These are phyloP conservation scores for Aspergillus sparsus DNA, from an alignment of 495 filamentous ascomycete genomes.

Conservation along the genomic window DNA sequence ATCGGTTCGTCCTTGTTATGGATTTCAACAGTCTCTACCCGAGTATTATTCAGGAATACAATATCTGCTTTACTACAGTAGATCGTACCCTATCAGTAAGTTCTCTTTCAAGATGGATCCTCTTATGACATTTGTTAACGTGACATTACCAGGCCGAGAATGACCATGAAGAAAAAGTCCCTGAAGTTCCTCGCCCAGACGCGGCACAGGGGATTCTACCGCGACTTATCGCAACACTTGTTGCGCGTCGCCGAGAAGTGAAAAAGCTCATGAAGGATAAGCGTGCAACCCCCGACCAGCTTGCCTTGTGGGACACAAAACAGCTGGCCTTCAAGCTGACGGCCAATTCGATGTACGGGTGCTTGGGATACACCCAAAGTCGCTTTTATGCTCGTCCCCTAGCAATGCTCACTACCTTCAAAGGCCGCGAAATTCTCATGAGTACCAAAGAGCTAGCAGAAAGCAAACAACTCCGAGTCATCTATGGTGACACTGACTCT, in stretches of 20 bases:
- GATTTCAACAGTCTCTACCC: conserved; percentile 99
- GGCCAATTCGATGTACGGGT: conserved; percentile 99
- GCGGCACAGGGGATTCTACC: conserved; percentile 82
- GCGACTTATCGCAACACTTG: conserved; percentile 84
- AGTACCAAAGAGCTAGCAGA: conserved; percentile 95
- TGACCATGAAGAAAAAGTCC: conserved; percentile 71
- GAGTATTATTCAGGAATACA: conserved; percentile 98
- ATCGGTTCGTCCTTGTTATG: conserved; percentile 97
- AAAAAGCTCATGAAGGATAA: conserved; percentile 97
- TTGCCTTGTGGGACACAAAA: conserved; percentile 97
- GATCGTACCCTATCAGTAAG: conserved; percentile 67
- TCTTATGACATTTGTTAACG: conserved; percentile 16
- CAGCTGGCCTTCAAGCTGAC: conserved; percentile 95
- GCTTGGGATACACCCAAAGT: conserved; percentile 91
- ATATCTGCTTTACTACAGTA: conserved; percentile 98
- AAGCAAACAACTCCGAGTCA: conserved; percentile 81
- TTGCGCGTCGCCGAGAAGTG: conserved; percentile 82
- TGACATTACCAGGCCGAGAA: conserved; percentile 61
- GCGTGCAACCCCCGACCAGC: conserved; percentile 77
- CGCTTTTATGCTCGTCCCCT: conserved; percentile 95
- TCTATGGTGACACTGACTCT: conserved; percentile 98
- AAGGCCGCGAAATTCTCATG: conserved; percentile 94
- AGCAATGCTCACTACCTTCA: conserved; percentile 93
- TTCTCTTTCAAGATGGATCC: not conserved
- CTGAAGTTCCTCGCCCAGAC: conserved; percentile 67